These are phyloP conservation scores for Sonneratia caseolaris DNA, from an alignment of 345 rosid species.

Conservation along the genomic window DNA sequence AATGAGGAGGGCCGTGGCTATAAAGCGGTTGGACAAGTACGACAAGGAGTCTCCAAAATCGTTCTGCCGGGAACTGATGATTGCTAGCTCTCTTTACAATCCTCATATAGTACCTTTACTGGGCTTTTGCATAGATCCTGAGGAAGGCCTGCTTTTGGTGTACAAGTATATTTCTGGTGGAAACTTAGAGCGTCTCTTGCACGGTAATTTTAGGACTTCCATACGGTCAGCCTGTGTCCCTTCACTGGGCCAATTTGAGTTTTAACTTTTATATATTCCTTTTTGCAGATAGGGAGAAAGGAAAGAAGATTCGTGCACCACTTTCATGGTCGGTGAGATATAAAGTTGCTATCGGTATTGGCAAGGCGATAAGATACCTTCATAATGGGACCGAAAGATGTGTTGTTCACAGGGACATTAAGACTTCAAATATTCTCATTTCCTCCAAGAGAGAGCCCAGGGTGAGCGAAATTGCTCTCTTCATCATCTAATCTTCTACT, in stretches of 20 bases:
- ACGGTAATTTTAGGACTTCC: conserved; percentile 35
- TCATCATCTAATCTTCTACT: not conserved
- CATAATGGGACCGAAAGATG: conserved; percentile 81
- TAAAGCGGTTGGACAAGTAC: conserved; percentile 75
- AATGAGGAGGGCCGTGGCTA: conserved; percentile 59
- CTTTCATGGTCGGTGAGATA: conserved; percentile 74
- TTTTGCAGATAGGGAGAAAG: conserved; percentile 52
- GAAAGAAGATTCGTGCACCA: conserved; percentile 25
- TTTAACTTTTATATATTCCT: not conserved
- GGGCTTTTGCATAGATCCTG: conserved; percentile 84
- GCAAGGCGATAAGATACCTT: conserved; percentile 64
- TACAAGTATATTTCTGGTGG: conserved; percentile 91
- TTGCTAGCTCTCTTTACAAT: conserved; percentile 78
- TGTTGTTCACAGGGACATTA: conserved; percentile 91
- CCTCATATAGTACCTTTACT: conserved; percentile 67
- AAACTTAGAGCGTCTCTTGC: conserved; percentile 70
- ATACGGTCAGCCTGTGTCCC: not conserved
- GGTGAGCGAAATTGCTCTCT: conserved; percentile 20
- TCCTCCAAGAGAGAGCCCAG: conserved; percentile 75
- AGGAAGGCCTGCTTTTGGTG: conserved; percentile 84
- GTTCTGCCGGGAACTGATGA: conserved; percentile 92
- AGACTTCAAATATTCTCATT: conserved; percentile 89
- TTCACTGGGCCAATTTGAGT: not conserved
- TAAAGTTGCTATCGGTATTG: conserved; percentile 74
- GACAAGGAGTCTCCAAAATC: conserved; percentile 86